Conservation (phyloP, 768 basidiomycete genomes). For the Lactarius trivialis region DNA sequence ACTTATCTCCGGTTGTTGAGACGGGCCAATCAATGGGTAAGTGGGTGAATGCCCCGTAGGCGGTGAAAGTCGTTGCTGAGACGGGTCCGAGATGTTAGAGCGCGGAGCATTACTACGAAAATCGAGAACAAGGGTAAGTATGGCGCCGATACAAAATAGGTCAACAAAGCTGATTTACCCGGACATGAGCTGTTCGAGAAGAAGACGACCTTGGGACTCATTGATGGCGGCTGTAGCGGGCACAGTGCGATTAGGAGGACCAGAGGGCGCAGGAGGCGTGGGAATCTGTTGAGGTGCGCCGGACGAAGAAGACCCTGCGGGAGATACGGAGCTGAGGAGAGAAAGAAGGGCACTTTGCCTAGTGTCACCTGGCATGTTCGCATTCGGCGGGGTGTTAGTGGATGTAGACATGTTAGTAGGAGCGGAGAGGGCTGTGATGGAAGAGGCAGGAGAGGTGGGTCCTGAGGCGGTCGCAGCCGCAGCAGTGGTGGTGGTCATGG, state of each 20-base stretch:
- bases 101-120: slow-evolving; percentile 16
- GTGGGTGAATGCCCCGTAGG: slow-evolving; percentile 15
- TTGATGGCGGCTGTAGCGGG: slow-evolving; percentile 45
- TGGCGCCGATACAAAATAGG: background rate
- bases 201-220: slow-evolving; percentile 64
- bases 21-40: slow-evolving; percentile 8
- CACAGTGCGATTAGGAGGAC: slow-evolving; percentile 46
- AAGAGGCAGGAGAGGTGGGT: slow-evolving; percentile 37
- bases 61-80: slow-evolving; percentile 17
- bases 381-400: slow-evolving; percentile 33
- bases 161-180: slow-evolving; percentile 44
- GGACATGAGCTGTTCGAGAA: slow-evolving; percentile 76
- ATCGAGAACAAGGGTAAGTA: background rate
- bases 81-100: slow-evolving; percentile 12
- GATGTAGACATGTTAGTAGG: slow-evolving; percentile 37
- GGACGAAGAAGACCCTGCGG: slow-evolving; percentile 32
- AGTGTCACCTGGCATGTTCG: slow-evolving; percentile 37
- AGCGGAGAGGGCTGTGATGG: slow-evolving; percentile 36
- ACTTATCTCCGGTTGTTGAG: slow-evolving; percentile 16
- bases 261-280: slow-evolving; percentile 57
- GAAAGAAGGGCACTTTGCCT: slow-evolving; percentile 67
- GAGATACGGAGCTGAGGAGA: slow-evolving; percentile 50
- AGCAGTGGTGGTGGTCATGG: slow-evolving; percentile 25
- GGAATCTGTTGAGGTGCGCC: slow-evolving; percentile 53
- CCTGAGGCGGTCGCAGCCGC: slow-evolving; percentile 30